Evolutionary conservation across 1,284 basidiomycete genomes (phyloP).

Genomic region (Ustilago shanxiensis): DNA sequence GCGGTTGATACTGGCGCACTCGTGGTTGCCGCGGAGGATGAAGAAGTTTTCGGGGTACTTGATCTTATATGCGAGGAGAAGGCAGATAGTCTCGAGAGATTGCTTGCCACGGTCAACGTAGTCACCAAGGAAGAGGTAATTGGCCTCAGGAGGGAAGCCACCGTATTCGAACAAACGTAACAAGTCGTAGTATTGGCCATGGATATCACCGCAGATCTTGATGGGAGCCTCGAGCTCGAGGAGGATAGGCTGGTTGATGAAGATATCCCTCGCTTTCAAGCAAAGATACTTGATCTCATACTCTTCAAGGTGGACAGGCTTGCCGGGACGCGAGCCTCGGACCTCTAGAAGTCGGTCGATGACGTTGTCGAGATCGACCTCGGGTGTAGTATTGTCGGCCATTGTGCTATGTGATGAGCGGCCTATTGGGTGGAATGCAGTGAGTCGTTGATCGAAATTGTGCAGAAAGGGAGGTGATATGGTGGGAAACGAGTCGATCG

Average conservation of each 20-base stretch:
- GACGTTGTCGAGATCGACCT: constrained; percentile 70
- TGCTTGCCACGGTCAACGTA: constrained; percentile 97
- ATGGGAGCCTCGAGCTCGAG: constrained; percentile 94
- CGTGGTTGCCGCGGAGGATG: constrained; percentile 92
- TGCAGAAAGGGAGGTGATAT: not conserved
- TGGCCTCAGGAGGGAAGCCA: constrained; percentile 94
- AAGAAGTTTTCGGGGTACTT: constrained; percentile 99
- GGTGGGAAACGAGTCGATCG: not conserved
- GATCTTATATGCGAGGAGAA: constrained; percentile 91
- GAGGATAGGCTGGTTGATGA: constrained; percentile 94
- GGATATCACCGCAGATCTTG: constrained; percentile 97
- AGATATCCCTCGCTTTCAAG: constrained; percentile 93
- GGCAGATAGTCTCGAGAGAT: constrained; percentile 90
- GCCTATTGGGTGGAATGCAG: constrained; percentile 8
- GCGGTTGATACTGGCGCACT: constrained; percentile 93
- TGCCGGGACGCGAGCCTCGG: constrained; percentile 89
- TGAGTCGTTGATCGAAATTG: not conserved
- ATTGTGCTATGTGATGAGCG: constrained; percentile 51
- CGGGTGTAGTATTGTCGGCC: constrained; percentile 65
- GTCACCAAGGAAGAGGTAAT: constrained; percentile 95
- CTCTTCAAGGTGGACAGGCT: constrained; percentile 91
- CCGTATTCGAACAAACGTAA: constrained; percentile 93
- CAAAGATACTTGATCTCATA: constrained; percentile 97
- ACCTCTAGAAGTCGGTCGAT: constrained; percentile 73
- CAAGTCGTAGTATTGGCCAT: constrained; percentile 95